A percentile compares a stretch with the other conserved stretches of the same genome.
Evolutionary conservation across 495 filamentous ascomycete species (phyloP).

Genomic region (Bacidia gigantensis): DNA sequence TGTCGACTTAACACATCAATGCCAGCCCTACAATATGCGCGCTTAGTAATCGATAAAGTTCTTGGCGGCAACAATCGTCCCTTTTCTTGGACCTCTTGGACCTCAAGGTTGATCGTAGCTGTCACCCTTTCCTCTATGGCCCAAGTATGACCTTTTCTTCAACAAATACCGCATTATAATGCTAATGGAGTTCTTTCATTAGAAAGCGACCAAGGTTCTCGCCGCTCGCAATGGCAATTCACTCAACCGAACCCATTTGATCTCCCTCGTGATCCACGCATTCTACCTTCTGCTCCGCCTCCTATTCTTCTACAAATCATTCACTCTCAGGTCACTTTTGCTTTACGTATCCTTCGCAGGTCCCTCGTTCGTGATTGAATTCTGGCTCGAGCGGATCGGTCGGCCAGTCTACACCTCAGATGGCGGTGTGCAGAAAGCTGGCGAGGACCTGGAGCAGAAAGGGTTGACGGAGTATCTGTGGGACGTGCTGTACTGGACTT

Average conservation of each 20-base stretch:
- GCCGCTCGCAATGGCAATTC: conserved; percentile 63
- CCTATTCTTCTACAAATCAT: conserved; percentile 43
- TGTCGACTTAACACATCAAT: too few relatives aligned
- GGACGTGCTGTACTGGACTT: conserved; percentile 88
- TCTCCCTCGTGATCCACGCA: conserved; percentile 52
- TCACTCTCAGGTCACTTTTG: conserved; percentile 41
- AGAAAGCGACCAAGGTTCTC: conserved; percentile 91
- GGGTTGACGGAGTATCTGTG: conserved; percentile 97
- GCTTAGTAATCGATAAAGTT: neutral
- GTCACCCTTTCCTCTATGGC: neutral
- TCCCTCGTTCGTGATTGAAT: conserved; percentile 66
- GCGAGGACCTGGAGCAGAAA: conserved; percentile 78
- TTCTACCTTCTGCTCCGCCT: conserved; percentile 60
- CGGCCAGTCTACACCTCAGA: conserved; percentile 58
- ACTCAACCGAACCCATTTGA: conserved; percentile 68
- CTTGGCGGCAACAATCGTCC: neutral
- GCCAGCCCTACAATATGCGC: neutral
- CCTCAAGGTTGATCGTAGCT: neutral
- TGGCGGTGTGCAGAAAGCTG: conserved; percentile 55
- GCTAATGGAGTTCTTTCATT: neutral
- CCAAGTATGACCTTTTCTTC: neutral
- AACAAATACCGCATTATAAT: neutral
- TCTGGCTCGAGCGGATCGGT: conserved; percentile 66
- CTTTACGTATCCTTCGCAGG: conserved; percentile 58
- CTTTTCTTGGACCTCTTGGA: too few relatives aligned